Evolutionary conservation across 441 rosid species (phyloP).

Genomic region (Syzygium malaccense): DNA sequence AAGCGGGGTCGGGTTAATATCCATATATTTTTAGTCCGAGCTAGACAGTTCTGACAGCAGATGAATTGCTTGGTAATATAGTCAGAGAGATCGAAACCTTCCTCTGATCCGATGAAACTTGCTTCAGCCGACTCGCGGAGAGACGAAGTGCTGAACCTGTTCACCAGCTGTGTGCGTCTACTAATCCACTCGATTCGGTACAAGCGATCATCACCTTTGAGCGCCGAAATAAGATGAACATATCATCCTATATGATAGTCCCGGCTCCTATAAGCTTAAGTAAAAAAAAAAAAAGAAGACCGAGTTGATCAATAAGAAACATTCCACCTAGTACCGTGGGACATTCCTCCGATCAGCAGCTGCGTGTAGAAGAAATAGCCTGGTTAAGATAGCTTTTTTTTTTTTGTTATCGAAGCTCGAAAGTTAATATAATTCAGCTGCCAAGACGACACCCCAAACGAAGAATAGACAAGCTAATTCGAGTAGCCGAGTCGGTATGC

Average conservation of each 20-base stretch:
- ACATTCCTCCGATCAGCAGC: background rate
- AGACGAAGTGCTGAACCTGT: background rate
- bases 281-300: too few species aligned
- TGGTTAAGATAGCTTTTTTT: too few species aligned
- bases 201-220: background rate
- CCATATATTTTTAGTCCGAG: background rate
- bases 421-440: too few species aligned
- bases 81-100: background rate
- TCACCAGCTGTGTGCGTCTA: background rate
- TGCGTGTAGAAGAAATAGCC: background rate
- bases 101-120: background rate
- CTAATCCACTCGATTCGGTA: background rate
- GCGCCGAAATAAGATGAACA: background rate
- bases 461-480: background rate
- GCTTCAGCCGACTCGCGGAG: background rate
- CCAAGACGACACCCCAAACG: background rate
- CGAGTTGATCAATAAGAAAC: background rate
- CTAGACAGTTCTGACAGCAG: fast-evolving
- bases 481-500: too few species aligned
- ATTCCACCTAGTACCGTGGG: background rate
- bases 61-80: background rate
- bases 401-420: too few species aligned
- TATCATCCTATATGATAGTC: background rate
- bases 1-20: background rate
- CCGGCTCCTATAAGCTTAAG: background rate